These are phyloP conservation scores for Leucaena leucocephala DNA, from an alignment of 306 rosid species.

Conservation along the genomic window DNA sequence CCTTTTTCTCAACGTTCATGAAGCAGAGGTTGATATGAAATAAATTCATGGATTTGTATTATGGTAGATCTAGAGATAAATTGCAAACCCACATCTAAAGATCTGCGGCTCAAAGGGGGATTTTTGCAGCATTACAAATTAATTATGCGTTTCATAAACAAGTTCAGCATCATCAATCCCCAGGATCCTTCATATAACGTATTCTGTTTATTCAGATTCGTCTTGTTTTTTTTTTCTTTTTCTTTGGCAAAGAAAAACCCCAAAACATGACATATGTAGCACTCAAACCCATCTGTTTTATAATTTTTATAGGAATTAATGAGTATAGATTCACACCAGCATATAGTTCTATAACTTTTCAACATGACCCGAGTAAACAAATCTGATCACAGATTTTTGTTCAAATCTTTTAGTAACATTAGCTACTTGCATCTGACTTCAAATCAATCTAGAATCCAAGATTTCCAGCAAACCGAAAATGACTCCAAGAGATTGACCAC, in stretches of 20 bases:
- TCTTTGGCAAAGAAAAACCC: neutral
- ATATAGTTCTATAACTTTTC: neutral
- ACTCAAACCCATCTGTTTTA: neutral
- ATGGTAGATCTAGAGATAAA: neutral
- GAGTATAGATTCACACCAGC: neutral
- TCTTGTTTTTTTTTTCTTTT: neutral
- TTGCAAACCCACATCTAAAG: slow-evolving; percentile 11
- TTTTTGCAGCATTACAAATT: neutral
- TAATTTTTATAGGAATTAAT: too few species aligned
- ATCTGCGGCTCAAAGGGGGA: neutral
- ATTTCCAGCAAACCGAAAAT: slow-evolving; percentile 23
- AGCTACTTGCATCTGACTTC: slow-evolving; percentile 27
- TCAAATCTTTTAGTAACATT: slow-evolving; percentile 7
- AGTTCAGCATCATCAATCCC: neutral
- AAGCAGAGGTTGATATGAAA: neutral
- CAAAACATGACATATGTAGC: slow-evolving; percentile 12
- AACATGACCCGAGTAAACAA: neutral
- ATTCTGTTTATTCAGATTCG: neutral
- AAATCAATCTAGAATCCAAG: slow-evolving; percentile 32
- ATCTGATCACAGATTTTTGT: slow-evolving; percentile 19
- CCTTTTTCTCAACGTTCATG: neutral
- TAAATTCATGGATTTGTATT: neutral
- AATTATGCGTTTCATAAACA: neutral
- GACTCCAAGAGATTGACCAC: slow-evolving; percentile 12
- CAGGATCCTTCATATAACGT: neutral